Base-by-base conservation (phyloP, 2,329 filamentous ascomycete species). In the Elsinoe ampelina region DNA sequence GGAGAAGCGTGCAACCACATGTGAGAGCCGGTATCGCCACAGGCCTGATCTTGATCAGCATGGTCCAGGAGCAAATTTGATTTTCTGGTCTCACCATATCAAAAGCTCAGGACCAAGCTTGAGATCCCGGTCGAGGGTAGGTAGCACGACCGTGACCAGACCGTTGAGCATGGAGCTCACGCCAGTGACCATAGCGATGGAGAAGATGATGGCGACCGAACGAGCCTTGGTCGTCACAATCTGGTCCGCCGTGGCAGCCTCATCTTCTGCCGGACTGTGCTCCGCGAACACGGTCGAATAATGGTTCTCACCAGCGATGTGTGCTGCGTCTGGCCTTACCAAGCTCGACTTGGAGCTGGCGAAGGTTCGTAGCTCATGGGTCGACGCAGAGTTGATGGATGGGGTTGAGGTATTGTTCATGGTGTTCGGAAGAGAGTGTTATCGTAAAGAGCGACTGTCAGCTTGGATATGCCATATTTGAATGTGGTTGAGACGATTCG, bases 1-100 rank as follows among this genome's bases (percentile, higher is more conserved):
- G 64, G 0, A 80, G 68, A 1, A 80, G 71, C 2, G 75, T 75
- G 54, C 75, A 76, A 47, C 74, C 75, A 51, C 74, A 73, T 0
- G 75, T 75, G 12, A 79, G 55, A 10, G 62, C 59, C 10, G 61
- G 57, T 22, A 65, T 55, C 58, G 66, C 26, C 67, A 66, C 3
- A 62, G 67, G 41, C 71, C 66, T 54, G 62, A 5, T 22, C 5
- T 41, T 35, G 17, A 45, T 41, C 15, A 43, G 11, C 8, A n/a
- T 22, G 7, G 7, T 36, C 17, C 13, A n/a, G 35, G 2, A 47
- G 26, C 1, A 11, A n/a, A 6, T 17, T 22, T 19, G 30, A 7
- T 19, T 11, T 2, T 4, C 19, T 3, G 48, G 5, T 50, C 51
- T 39, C 50, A 64, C 66, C 66, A 68, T 39, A 68, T 56, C 11